Conservation (phyloP, 441 rosid species). For the Pelargonium cotyledonis region DNA sequence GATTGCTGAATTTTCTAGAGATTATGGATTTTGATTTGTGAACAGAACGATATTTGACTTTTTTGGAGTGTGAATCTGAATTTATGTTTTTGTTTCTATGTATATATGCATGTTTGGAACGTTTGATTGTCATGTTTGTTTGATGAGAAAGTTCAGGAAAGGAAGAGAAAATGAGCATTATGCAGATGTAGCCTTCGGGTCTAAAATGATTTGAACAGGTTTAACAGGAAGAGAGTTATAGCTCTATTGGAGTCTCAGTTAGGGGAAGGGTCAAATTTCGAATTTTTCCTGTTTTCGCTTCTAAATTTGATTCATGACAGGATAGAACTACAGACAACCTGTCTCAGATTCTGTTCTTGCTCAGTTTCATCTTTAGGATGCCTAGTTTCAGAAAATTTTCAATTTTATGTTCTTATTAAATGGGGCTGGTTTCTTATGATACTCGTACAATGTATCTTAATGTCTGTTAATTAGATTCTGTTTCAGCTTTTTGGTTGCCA, state of each 20-base stretch:
- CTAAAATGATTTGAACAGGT: too few relatives aligned
- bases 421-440: neutral
- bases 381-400: neutral
- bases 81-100: neutral
- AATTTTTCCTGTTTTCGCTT: neutral
- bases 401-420: neutral
- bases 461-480: conserved; percentile 6
- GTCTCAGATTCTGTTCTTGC: neutral
- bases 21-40: neutral
- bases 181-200: too few relatives aligned
- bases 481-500: neutral
- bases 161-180: too few relatives aligned
- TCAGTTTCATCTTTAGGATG: neutral
- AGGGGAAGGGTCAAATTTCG: neutral
- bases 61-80: neutral
- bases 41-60: neutral
- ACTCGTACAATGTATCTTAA: neutral
- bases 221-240: neutral
- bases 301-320: neutral
- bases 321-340: neutral
- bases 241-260: neutral
- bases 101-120: neutral
- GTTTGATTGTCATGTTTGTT: neutral
- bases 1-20: neutral
- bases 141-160: too few relatives aligned